A percentile compares a stretch with the other conserved stretches of the same genome.
These are phyloP conservation scores for Flaveria trinervia DNA, from an alignment of 129 eudicot species.

Conservation along the genomic window DNA sequence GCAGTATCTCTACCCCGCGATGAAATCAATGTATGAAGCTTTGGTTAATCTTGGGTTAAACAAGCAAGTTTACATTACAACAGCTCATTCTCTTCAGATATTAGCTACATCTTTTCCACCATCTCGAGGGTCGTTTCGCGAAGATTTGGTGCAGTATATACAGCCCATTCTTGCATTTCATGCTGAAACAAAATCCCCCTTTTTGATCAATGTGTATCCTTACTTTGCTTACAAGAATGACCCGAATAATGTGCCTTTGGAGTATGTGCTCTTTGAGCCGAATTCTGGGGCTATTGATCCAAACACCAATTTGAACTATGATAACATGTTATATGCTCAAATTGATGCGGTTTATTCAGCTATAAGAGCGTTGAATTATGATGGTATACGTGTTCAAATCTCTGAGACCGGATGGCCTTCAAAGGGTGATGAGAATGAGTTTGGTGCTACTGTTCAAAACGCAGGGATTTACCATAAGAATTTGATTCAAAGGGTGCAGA, in stretches of 20 bases:
- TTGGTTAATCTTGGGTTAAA: slow-evolving; percentile 62
- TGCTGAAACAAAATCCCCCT: slow-evolving; percentile 61
- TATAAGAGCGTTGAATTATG: slow-evolving; percentile 67
- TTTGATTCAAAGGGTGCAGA: slow-evolving; percentile 61
- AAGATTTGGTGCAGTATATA: slow-evolving; percentile 59
- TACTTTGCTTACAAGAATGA: slow-evolving; percentile 85
- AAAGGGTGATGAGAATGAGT: slow-evolving; percentile 78
- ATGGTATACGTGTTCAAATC: slow-evolving; percentile 57
- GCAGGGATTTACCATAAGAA: slow-evolving; percentile 85
- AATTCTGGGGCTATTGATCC: slow-evolving; percentile 68
- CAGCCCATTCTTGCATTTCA: slow-evolving; percentile 73
- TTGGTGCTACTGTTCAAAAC: slow-evolving; percentile 74
- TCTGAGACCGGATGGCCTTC: slow-evolving; percentile 99
- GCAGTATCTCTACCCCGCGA: slow-evolving; percentile 68
- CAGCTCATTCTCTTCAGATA: slow-evolving; percentile 80
- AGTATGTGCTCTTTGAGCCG: slow-evolving; percentile 75
- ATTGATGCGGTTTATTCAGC: slow-evolving; percentile 94
- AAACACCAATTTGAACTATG: slow-evolving; percentile 61
- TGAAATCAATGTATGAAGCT: slow-evolving; percentile 66
- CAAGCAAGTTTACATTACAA: slow-evolving; percentile 64
- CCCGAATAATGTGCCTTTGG: slow-evolving; percentile 59
- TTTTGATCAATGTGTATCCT: slow-evolving; percentile 88
- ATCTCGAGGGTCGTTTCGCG: slow-evolving; percentile 69
- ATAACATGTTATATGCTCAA: slow-evolving; percentile 96
- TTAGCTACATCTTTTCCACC: slow-evolving; percentile 79